Percentiles rank a stretch among this genome's conserved stretches.
phyloP scores from a whole-genome alignment of 371 early-diverging fungal species.

The Choanephora cucurbitarum region DNA sequence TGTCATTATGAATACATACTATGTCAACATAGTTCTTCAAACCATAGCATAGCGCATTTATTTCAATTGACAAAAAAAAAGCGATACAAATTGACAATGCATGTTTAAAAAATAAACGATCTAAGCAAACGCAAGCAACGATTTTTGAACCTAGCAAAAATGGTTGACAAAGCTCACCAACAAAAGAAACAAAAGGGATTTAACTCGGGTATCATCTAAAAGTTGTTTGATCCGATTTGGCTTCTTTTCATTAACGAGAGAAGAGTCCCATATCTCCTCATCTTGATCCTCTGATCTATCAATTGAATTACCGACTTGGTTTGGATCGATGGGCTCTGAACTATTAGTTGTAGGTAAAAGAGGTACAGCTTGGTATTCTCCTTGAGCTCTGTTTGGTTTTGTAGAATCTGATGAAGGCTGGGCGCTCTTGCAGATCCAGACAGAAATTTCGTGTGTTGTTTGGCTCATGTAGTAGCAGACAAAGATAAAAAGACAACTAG shows the following conservation, averaged over 20 bases:
- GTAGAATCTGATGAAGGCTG: background rate
- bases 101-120: too few relatives aligned
- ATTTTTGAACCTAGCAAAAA: constrained; percentile 13
- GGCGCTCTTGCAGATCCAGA: constrained; percentile 29
- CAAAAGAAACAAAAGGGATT: constrained; percentile 15
- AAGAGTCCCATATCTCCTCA: constrained; percentile 16
- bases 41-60: too few relatives aligned
- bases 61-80: too few relatives aligned
- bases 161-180: constrained; percentile 15
- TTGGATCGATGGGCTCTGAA: background rate
- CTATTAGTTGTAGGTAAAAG: constrained; percentile 6
- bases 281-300: constrained; percentile 7
- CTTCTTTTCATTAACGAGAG: constrained; percentile 5
- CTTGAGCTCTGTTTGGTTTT: constrained; percentile 3
- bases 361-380: constrained; percentile 27
- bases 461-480: constrained; percentile 54
- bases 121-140: too few relatives aligned
- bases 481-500: constrained; percentile 57
- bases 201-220: constrained; percentile 23
- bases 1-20: too few relatives aligned
- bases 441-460: constrained; percentile 53
- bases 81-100: too few relatives aligned
- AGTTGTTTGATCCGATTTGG: constrained; percentile 4
- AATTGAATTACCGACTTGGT: background rate
- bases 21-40: too few relatives aligned